Conservation (phyloP, 768 basidiomycete genomes). For the Calocera cornea region DNA sequence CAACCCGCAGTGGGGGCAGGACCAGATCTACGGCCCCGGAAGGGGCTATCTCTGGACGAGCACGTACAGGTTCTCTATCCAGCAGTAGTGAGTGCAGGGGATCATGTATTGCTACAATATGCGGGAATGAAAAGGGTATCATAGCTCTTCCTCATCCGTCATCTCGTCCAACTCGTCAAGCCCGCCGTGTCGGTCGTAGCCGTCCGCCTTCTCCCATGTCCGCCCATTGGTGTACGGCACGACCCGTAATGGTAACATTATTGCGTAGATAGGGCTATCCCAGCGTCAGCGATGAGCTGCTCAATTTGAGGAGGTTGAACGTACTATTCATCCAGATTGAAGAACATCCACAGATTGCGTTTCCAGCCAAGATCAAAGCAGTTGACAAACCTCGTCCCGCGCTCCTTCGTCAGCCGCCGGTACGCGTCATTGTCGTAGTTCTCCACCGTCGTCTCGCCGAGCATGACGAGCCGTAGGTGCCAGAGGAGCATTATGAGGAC, state of each 20-base stretch:
- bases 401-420: conserved; percentile 45
- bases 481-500: conserved; percentile 59
- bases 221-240: conserved; percentile 76
- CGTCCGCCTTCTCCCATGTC: conserved; percentile 58
- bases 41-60: conserved; percentile 6
- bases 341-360: conserved; percentile 68
- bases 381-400: conserved; percentile 72
- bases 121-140: background rate
- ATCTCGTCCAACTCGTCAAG: conserved; percentile 68
- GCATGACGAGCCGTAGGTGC: conserved; percentile 55
- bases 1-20: conserved; percentile 8
- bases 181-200: conserved; percentile 47
- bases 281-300: background rate
- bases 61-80: conserved; percentile 6
- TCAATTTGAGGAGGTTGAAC: conserved; percentile 23
- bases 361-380: conserved; percentile 71
- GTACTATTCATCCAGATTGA: conserved; percentile 84
- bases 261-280: conserved; percentile 54
- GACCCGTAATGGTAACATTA: conserved; percentile 69
- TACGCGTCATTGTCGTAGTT: conserved; percentile 77
- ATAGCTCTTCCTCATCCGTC: conserved; percentile 54
- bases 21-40: conserved; percentile 1
- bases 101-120: no score
- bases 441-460: conserved; percentile 83
- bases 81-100: no score